These are phyloP conservation scores for Picea glauca DNA, from an alignment of 75 land plant species.

Conservation along the genomic window DNA sequence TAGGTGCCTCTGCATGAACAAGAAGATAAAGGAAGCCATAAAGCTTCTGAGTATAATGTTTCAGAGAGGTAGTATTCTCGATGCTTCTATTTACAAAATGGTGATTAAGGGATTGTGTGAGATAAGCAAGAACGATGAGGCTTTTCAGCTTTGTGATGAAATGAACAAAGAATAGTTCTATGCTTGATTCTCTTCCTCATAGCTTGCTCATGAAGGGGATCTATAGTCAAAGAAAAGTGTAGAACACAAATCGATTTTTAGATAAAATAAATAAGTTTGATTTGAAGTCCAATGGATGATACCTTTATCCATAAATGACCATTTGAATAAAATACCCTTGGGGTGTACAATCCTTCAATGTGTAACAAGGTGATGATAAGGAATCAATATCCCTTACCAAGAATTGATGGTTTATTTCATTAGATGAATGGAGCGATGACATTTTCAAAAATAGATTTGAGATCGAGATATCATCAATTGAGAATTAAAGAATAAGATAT, in stretches of 20 bases:
- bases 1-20: conserved; percentile 23
- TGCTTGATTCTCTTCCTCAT: conserved; percentile 5
- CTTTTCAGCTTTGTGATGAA: conserved; percentile 20
- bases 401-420: too few species aligned
- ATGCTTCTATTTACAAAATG: conserved; percentile 14
- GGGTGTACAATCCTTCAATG: too few species aligned
- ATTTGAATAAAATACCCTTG: too few species aligned
- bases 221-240: background rate
- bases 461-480: too few species aligned
- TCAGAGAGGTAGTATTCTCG: conserved; percentile 10
- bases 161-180: conserved; percentile 11
- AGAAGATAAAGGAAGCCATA: conserved; percentile 38
- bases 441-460: too few species aligned
- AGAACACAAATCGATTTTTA: conserved; percentile 7
- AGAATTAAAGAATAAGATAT: too few species aligned
- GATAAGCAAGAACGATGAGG: conserved; percentile 16
- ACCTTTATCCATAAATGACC: too few species aligned
- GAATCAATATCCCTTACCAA: too few species aligned
- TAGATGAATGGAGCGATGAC: too few species aligned
- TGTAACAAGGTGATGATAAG: too few species aligned
- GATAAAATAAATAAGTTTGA: background rate
- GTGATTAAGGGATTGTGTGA: conserved; percentile 16
- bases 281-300: conserved; percentile 1
- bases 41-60: conserved; percentile 28
- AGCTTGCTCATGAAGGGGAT: background rate